Base-by-base conservation (phyloP, 2,329 filamentous ascomycete genomes). In the Fusarium paranaense region DNA sequence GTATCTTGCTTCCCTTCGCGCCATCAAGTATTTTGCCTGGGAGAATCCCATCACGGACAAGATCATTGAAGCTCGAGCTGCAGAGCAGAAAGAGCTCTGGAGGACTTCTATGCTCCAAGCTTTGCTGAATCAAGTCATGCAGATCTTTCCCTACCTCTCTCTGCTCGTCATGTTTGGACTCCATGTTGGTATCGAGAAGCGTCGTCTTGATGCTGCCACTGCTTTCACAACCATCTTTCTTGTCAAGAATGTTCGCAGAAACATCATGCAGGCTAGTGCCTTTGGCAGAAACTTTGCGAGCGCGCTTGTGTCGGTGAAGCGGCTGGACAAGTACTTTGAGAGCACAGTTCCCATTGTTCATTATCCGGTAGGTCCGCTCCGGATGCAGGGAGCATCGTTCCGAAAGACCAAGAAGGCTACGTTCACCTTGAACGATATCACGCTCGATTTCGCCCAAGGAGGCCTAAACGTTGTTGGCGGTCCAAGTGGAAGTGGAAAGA, bases 21-120 rank as follows among this genome's bases (percentile, higher is more conserved):
- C 87, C 18, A 86, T 91, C 80, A 91, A 91, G 75, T 90, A 90
- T 73, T 90, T 91, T 78, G 87, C 87, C 3, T 91, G 89, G 89
- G 89, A 91, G 75, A 83, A 85, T 20, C 84, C 87, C 35, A 86
- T 89, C 70, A 84, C 86, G 13, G 81, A 85, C n/a, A 86, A 84
- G 60, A 86, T 91, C 65, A 83, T 87, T 33, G 80, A 84, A 6
- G 84, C 87, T 13, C 86, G 89, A 3, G 77, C 81, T 16, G 80
- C 83, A 2, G 89, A 91, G 76, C 89, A 90, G 70, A 86, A 85
- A 47, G 85, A 86, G 40, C 83, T 90, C 25, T 91, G 89, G 89
- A 82, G 79, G 8, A 83, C 89, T 25, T 86, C 86, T 8, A 78
- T 90, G 20, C 82, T 88, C 63, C 85, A 83, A 73, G 85, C 83